phyloP scores from a whole-genome alignment of 768 basidiomycete species.

The Lactarius tabidus region DNA sequence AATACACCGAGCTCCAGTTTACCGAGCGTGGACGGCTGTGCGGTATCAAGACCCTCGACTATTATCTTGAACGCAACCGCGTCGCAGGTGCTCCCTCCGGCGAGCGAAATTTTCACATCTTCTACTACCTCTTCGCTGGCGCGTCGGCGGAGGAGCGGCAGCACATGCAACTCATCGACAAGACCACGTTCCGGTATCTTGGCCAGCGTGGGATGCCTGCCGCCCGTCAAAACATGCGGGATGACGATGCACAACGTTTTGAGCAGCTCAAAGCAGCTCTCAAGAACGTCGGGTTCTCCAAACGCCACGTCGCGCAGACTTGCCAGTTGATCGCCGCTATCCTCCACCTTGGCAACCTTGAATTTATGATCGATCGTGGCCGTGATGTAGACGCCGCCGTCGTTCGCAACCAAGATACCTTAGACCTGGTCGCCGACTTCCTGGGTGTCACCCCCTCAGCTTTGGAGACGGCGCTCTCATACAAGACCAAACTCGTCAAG shows the following conservation, averaged over 20 bases:
- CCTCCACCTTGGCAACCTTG: conserved; percentile 92
- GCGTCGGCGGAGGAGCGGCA: conserved; percentile 84
- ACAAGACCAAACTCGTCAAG: conserved; percentile 88
- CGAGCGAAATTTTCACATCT: conserved; percentile 96
- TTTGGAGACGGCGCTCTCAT: conserved; percentile 78
- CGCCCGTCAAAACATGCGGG: conserved; percentile 46
- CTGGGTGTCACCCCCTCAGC: conserved; percentile 72
- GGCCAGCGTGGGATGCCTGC: conserved; percentile 57
- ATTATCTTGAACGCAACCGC: conserved; percentile 89
- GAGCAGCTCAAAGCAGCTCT: conserved; percentile 93
- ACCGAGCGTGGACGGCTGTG: conserved; percentile 83
- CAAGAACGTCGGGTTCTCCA: conserved; percentile 90
- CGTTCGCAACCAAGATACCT: conserved; percentile 77
- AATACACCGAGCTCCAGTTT: conserved; percentile 98
- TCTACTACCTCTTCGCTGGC: conserved; percentile 94
- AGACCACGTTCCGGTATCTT: conserved; percentile 81
- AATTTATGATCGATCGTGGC: conserved; percentile 79
- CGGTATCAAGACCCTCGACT: conserved; percentile 93
- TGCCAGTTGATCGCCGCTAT: conserved; percentile 95
- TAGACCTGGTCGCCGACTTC: conserved; percentile 87
- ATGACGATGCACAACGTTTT: conserved; percentile 85
- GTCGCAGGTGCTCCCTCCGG: conserved; percentile 86
- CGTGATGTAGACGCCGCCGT: conserved; percentile 92
- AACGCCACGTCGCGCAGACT: conserved; percentile 91
- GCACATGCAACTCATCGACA: conserved; percentile 80